Evolutionary conservation across 441 rosid genomes (phyloP).

Genomic region (Mallotus japonicus): DNA sequence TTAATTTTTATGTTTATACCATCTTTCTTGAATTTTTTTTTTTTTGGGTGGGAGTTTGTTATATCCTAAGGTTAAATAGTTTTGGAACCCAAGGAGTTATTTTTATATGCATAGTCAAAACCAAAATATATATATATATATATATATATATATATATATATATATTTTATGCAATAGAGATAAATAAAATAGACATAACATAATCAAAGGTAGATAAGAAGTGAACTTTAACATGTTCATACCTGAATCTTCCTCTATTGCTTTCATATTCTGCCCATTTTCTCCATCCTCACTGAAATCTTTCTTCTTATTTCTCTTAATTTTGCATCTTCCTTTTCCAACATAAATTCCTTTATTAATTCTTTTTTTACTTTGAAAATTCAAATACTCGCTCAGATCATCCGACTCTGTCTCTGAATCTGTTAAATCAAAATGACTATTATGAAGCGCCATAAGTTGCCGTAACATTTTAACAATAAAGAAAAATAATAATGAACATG

Average conservation of each 20-base stretch:
- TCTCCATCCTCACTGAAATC: neutral
- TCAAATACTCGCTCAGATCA: neutral
- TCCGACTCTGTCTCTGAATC: constrained; percentile 26
- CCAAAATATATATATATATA: no score
- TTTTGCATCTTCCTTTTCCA: neutral
- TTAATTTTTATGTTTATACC: no score
- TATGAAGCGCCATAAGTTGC: neutral
- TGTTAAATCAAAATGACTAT: constrained; percentile 18
- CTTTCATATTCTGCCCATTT: neutral
- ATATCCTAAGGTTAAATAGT: no score
- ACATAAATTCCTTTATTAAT: neutral
- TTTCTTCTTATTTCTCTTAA: constrained; percentile 1
- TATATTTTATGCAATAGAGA: no score
- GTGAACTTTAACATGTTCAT: neutral
- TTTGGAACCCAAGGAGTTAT: no score
- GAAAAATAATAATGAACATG: neutral
- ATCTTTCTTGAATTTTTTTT: neutral
- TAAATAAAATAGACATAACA: neutral
- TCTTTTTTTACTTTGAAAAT: neutral
- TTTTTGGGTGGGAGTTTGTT: no score
- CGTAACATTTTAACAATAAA: constrained; percentile 15
- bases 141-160: no score
- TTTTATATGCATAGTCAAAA: no score
- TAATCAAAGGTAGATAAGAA: neutral
- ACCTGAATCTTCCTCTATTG: constrained; percentile 7